Conservation (phyloP, 2,329 filamentous ascomycete genomes). For the Cyanodermella asteris region DNA sequence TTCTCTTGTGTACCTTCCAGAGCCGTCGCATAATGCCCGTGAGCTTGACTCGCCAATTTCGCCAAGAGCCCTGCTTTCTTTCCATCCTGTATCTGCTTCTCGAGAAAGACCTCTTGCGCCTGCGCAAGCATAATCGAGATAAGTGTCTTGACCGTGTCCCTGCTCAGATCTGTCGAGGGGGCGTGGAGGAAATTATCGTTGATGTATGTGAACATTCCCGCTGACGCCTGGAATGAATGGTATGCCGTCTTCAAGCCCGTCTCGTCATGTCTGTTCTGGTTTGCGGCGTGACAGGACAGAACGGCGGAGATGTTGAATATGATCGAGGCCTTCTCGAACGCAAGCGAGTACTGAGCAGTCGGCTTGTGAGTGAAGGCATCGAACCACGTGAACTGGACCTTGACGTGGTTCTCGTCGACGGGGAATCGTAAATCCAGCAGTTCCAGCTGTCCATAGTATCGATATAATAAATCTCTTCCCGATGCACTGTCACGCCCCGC, state of each 20-base stretch:
- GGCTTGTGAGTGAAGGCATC: constrained; percentile 98
- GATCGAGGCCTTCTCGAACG: constrained; percentile 95
- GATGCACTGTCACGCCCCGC: constrained; percentile 92
- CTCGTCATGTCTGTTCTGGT: constrained; percentile 82
- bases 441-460: constrained; percentile 95
- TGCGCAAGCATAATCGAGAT: constrained; percentile 88
- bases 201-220: constrained; percentile 99
- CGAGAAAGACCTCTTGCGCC: constrained; percentile 89
- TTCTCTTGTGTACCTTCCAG: constrained; percentile 84
- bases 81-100: constrained; percentile 80
- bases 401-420: constrained; percentile 96
- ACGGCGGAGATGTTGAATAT: constrained; percentile 99
- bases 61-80: constrained; percentile 86
- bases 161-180: constrained; percentile 82
- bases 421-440: constrained; percentile 85
- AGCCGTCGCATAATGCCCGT: constrained; percentile 69
- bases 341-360: constrained; percentile 89
- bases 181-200: constrained; percentile 98
- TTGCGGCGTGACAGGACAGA: constrained; percentile 80
- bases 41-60: constrained; percentile 79
- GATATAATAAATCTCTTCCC: constrained; percentile 77
- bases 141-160: constrained; percentile 86
- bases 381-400: constrained; percentile 98
- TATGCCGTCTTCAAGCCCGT: constrained; percentile 87
- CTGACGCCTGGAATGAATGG: constrained; percentile 92